Conservation (phyloP, 768 basidiomycete species). For the Mycena belliarum region DNA sequence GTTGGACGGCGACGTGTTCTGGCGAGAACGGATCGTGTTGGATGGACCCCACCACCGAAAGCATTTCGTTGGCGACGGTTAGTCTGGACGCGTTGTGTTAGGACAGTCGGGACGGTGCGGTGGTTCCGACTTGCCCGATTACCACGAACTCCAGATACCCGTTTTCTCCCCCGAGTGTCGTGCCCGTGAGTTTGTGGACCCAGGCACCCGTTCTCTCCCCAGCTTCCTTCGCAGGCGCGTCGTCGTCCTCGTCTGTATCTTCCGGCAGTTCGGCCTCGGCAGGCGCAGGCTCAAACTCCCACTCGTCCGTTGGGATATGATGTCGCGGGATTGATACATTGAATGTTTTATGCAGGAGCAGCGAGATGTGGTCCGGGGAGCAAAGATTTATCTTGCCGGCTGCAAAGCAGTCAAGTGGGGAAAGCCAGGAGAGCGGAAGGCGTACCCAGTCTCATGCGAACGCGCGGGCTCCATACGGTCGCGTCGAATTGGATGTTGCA, state of each 20-base stretch:
- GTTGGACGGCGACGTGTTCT: constrained; percentile 42
- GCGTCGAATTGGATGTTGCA: constrained; percentile 78
- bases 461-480: constrained; percentile 83
- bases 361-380: constrained; percentile 89
- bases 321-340: constrained; percentile 93
- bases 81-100: constrained; percentile 48
- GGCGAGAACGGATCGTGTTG: constrained; percentile 75
- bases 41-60: constrained; percentile 84
- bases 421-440: neutral
- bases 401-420: constrained; percentile 29
- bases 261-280: constrained; percentile 69
- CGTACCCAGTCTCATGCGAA: constrained; percentile 81
- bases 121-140: constrained; percentile 63
- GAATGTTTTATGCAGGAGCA: constrained; percentile 89
- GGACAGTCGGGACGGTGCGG: neutral
- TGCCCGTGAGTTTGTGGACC: constrained; percentile 72
- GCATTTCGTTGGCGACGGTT: constrained; percentile 91
- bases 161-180: constrained; percentile 65
- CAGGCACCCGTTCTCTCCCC: constrained; percentile 61
- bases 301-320: constrained; percentile 80
- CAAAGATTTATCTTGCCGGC: constrained; percentile 86
- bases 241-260: constrained; percentile 42
- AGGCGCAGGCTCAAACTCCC: constrained; percentile 86
- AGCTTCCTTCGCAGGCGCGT: constrained; percentile 17
- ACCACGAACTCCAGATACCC: constrained; percentile 82